Conservation (phyloP, 306 rosid species). For the Prunus armeniaca region DNA sequence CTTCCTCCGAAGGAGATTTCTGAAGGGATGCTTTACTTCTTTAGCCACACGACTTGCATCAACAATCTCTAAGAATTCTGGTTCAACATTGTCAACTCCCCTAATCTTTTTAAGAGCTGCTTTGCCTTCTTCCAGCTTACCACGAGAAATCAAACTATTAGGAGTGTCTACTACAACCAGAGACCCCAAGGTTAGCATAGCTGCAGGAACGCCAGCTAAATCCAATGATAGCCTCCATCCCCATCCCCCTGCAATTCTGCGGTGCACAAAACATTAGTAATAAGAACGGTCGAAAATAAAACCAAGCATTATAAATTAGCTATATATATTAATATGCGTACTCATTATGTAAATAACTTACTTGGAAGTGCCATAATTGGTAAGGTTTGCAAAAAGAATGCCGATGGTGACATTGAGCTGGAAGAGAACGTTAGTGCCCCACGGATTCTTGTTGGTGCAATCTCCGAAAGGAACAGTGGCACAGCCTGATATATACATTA, state of each 20-base stretch:
- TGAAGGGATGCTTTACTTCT: conserved; percentile 38
- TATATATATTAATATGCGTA: too few relatives aligned
- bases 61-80: conserved; percentile 49
- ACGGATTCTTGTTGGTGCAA: conserved; percentile 66
- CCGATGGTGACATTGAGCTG: conserved; percentile 79
- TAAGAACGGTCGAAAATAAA: too few relatives aligned
- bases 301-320: too few relatives aligned
- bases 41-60: conserved; percentile 48
- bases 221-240: conserved; percentile 70
- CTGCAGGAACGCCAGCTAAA: conserved; percentile 49
- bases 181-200: conserved; percentile 37
- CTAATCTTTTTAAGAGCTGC: conserved; percentile 47
- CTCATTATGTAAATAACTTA: conserved; percentile 18
- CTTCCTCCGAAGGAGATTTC: conserved; percentile 34
- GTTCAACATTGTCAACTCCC: conserved; percentile 48
- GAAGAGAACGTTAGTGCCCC: conserved; percentile 72
- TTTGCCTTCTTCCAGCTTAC: conserved; percentile 45
- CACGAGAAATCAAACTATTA: conserved; percentile 58
- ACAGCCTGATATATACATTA: conserved; percentile 46
- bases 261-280: background rate
- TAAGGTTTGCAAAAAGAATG: conserved; percentile 66
- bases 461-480: conserved; percentile 25
- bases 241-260: conserved; percentile 49
- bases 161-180: conserved; percentile 49
- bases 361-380: conserved; percentile 68